Base-by-base conservation (phyloP, 768 basidiomycete genomes). In the Podaxis sp. region DNA sequence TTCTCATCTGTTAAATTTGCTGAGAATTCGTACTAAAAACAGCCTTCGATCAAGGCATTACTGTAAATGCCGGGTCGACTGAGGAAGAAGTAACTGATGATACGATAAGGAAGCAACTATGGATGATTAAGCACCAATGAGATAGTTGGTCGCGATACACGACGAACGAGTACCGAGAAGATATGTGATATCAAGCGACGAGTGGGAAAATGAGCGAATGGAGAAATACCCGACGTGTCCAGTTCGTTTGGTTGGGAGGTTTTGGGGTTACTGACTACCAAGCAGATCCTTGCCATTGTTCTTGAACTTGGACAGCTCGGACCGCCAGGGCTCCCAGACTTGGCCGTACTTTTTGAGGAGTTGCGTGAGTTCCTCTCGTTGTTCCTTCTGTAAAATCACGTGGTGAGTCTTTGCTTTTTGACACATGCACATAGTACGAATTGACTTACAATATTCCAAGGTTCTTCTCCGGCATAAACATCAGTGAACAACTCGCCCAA, bases 401-500 rank as follows among this genome's bases (percentile, higher is more conserved):
- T 39, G 40, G 60, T 64, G 6, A 64, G n/a, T 28, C 33, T 33
- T 33, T 24, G 38, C 24, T 11, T 4, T 28, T 22, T 4, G 36
- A 49, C 15, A 52, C 46, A 40, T 38, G 38, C 12, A 36, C 9
- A 38, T 39, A 40, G n/a, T 2, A 28, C 1, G 12, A 22, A 24
- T 26, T 33, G 52, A 81, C 93, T 71, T 71, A 92, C 93, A 67
- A 94, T 76, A 69, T 91, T 92, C 89, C 88, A 92, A 1, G 91
- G 92, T 69, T 89, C 84, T 66, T 92, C 86, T 2, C 92, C 93
- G 24, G 85, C 92, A 72, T 95, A 96, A 8, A 96, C 87, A 66
- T 96, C 94, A 7, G 84, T 88, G 73, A 96, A 96, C 69, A 96
- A 75, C 72, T 93, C 86, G 22, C 85, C 82, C n/a, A 98, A 75